Conservation (phyloP, 176 grass and related monocot species). For the Lolium perenne region DNA sequence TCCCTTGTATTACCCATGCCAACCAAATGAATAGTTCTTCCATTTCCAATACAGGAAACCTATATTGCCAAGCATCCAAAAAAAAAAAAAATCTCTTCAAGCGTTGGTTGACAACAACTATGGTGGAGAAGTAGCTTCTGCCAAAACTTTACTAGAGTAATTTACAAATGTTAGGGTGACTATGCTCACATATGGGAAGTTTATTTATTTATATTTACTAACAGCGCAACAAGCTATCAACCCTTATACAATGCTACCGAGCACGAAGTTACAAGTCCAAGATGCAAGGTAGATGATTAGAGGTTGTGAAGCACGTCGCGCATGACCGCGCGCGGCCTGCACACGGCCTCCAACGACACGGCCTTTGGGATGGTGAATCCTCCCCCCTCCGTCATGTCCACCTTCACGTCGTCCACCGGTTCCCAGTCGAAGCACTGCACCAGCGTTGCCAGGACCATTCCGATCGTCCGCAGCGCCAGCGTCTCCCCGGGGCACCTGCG, state of each 20-base stretch:
- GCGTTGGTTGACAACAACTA: too few species aligned
- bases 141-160: too few species aligned
- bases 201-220: constrained; percentile 5
- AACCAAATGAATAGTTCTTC: too few species aligned
- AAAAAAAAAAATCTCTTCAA: too few species aligned
- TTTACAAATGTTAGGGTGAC: not conserved
- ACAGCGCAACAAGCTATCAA: not conserved
- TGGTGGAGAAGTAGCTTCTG: too few species aligned
- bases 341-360: constrained; percentile 48
- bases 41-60: too few species aligned
- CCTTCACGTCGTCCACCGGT: constrained; percentile 24
- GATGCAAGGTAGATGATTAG: not conserved
- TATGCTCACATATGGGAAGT: not conserved
- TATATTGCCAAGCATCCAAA: too few species aligned
- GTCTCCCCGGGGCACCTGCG: constrained; percentile 67
- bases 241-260: not conserved
- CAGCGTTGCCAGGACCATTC: constrained; percentile 52
- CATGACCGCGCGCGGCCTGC: constrained; percentile 48
- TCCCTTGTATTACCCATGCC: too few species aligned
- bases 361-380: constrained; percentile 53
- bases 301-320: constrained; percentile 22
- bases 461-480: constrained; percentile 51
- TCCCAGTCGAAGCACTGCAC: constrained; percentile 84
- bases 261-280: not conserved
- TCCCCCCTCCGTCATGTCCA: constrained; percentile 55